Percentiles rank a stretch among this genome's conserved stretches.
Evolutionary conservation across 176 grass and related monocot species (phyloP).

Genomic region (Rhynchospora pubera): DNA sequence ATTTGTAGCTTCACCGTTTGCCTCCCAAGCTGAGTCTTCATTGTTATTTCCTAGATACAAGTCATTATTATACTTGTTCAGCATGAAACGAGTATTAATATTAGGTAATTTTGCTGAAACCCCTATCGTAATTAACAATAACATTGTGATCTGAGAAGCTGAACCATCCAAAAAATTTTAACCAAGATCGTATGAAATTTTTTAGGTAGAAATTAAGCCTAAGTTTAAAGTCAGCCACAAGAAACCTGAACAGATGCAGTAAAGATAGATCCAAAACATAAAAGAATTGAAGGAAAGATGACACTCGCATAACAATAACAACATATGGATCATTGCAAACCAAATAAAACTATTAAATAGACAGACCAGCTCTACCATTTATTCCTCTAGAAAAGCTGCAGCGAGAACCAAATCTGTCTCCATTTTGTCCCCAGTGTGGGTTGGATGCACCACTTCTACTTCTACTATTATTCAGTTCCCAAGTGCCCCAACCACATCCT

Average conservation of each 20-base stretch:
- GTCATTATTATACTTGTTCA: background rate
- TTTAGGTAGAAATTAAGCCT: background rate
- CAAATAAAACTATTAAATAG: background rate
- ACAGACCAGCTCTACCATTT: conserved; percentile 13
- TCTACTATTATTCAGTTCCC: background rate
- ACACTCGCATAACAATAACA: background rate
- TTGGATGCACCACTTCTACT: background rate
- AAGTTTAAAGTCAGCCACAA: background rate
- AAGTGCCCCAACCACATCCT: background rate
- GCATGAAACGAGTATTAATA: background rate
- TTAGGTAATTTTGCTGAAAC: background rate
- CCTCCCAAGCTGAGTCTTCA: background rate
- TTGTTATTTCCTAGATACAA: background rate
- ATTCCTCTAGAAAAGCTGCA: conserved; percentile 2
- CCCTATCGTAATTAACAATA: background rate
- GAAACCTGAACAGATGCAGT: background rate
- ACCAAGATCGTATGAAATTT: background rate
- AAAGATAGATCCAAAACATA: background rate
- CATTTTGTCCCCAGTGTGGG: background rate
- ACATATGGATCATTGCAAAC: background rate
- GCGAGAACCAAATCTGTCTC: background rate
- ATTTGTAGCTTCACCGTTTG: background rate
- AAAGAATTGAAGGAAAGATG: background rate
- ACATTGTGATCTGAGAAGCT: background rate
- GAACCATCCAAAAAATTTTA: background rate